Evolutionary conservation across 129 eudicot species (phyloP).

Genomic region (Centaurea solstitialis): DNA sequence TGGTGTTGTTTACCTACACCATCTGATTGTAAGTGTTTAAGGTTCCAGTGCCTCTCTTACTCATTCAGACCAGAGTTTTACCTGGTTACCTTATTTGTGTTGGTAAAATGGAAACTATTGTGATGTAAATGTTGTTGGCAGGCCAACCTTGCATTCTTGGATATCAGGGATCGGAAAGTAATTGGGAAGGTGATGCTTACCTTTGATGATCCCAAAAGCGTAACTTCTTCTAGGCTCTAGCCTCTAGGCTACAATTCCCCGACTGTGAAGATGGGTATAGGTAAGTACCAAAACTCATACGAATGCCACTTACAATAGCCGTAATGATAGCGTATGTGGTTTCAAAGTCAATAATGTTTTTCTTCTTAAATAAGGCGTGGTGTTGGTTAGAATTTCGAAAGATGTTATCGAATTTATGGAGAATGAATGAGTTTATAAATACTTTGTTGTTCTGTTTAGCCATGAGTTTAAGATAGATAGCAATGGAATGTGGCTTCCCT

Average conservation of each 20-base stretch:
- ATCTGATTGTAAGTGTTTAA: neutral
- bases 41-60: neutral
- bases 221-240: slow-evolving; percentile 59
- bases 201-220: slow-evolving; percentile 53
- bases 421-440: neutral
- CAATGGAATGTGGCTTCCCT: neutral
- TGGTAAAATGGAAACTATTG: neutral
- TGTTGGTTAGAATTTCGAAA: slow-evolving; percentile 4
- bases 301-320: neutral
- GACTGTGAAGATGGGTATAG: slow-evolving; percentile 6
- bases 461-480: neutral
- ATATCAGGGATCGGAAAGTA: slow-evolving; percentile 78
- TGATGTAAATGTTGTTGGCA: slow-evolving; percentile 38
- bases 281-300: neutral
- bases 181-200: slow-evolving; percentile 90
- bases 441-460: neutral
- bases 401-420: neutral
- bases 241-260: slow-evolving; percentile 33
- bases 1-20: neutral
- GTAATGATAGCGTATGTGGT: neutral
- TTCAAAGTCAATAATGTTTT: slow-evolving; percentile 2
- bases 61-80: neutral
- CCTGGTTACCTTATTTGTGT: neutral
- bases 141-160: slow-evolving; percentile 84
- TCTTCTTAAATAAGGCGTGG: neutral